Conservation (phyloP, 345 rosid genomes). For the Euphorbia peplus region DNA sequence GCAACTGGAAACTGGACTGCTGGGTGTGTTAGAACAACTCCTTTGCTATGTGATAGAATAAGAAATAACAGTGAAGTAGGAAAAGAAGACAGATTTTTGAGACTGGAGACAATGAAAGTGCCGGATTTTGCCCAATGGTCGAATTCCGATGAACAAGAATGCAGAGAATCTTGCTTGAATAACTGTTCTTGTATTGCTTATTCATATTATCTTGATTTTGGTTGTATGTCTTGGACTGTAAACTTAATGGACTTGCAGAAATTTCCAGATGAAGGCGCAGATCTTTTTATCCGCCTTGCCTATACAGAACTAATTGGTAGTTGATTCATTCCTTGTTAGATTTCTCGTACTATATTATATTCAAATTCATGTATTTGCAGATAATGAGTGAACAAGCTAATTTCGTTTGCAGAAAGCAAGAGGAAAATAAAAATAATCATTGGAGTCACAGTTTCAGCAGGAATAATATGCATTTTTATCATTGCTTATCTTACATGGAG, state of each 20-base stretch:
- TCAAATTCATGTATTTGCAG: too few species aligned
- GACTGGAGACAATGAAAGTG: conserved; percentile 18
- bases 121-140: too few species aligned
- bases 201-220: conserved; percentile 35
- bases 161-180: conserved; percentile 33
- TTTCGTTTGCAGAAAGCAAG: conserved; percentile 17
- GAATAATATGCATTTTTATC: conserved; percentile 7
- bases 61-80: conserved; percentile 1
- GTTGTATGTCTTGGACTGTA: conserved; percentile 49
- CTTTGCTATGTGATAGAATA: conserved; percentile 19
- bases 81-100: conserved; percentile 21
- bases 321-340: neutral
- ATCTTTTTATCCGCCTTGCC: conserved; percentile 42
- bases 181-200: conserved; percentile 57
- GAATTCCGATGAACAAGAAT: conserved; percentile 15
- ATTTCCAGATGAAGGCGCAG: conserved; percentile 29
- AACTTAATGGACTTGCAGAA: conserved; percentile 38
- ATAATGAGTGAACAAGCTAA: neutral
- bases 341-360: too few species aligned
- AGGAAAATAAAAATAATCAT: neutral
- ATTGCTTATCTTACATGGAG: neutral
- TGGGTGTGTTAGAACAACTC: conserved; percentile 25
- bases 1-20: conserved; percentile 26
- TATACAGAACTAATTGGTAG: conserved; percentile 39
- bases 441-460: neutral